Base-by-base conservation (phyloP, 164 flowering plant genomes). In the Dillenia turbinata region DNA sequence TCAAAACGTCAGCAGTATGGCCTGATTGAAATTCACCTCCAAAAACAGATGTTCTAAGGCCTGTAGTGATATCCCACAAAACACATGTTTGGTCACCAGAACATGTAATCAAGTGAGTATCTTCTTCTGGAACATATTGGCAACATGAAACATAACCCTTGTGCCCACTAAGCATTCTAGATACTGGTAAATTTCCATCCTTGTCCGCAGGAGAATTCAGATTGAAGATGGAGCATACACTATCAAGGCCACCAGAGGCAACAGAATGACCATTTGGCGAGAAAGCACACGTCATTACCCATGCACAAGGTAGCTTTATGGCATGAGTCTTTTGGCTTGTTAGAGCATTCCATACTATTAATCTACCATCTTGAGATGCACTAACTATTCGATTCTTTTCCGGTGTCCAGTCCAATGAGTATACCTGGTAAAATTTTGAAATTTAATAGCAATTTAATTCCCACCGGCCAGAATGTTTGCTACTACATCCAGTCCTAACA, bases 241-340 rank as follows among this genome's bases (percentile, higher is more conserved):
- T 94, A 66, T 94, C 97, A 64, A 94, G 96, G 46, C 97, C 98
- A 59, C 97, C 98, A 75, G 97, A 85, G 8, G 98, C 96, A 74
- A 94, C 98, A 17, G 97, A 86, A 62, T 83, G 98, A n/a, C 98
- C 97, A 70, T 64, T 85, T 5, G 93, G 95, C 33, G 98, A 86
- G 78, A 94, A 94, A 48, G 97, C 96, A 67, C 98, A 91, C 6
- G 97, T 80, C 98, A 91, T 94, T 47, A 94, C 97, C 97, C 97
- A 94, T 22, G 98, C 91, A 77, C 97, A 90, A 60, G 97, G 97
- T 15, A 89, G 81, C 82, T 91, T 94, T 66, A 87, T 89, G 59
- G 96, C 92, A 79, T 93, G 98, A 47, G 90, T 93, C 76, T 93
- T 93, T 79, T 93, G 98, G 82, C 98, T 93, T 10, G 98, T 93